Percentiles rank a stretch among this genome's conserved stretches.
Evolutionary conservation across 2,329 filamentous ascomycete species (phyloP).

Genomic region (Paracoccidioides lutzii): DNA sequence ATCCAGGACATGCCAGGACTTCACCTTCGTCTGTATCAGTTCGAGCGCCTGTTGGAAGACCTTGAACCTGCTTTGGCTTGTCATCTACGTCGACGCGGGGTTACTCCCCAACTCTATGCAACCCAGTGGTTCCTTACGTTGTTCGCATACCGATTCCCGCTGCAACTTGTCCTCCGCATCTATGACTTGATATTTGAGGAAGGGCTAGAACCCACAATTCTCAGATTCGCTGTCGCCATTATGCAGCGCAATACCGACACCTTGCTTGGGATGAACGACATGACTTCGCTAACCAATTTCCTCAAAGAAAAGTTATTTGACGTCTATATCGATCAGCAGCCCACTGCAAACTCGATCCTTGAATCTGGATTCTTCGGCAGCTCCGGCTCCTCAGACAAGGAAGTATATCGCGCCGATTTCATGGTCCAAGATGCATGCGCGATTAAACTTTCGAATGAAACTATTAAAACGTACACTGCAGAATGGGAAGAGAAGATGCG

Average conservation of each 20-base stretch:
- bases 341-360: constrained; percentile 80
- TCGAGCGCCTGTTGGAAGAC: constrained; percentile 87
- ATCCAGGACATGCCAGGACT: constrained; percentile 92
- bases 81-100: constrained; percentile 75
- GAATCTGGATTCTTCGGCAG: constrained; percentile 97
- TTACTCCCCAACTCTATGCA: constrained; percentile 84
- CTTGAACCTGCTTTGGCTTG: constrained; percentile 89
- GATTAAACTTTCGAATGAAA: constrained; percentile 70
- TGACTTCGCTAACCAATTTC: constrained; percentile 77
- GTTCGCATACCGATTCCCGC: constrained; percentile 94
- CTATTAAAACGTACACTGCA: constrained; percentile 62
- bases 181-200: constrained; percentile 93
- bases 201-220: constrained; percentile 71
- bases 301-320: constrained; percentile 92
- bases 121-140: constrained; percentile 98
- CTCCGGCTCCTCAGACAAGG: constrained; percentile 78
- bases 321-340: constrained; percentile 88
- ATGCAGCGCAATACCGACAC: constrained; percentile 86
- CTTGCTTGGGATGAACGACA: constrained; percentile 75
- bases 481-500: constrained; percentile 91
- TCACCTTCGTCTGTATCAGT: constrained; percentile 86
- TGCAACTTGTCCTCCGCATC: constrained; percentile 89
- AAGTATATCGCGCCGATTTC: constrained; percentile 87
- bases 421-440: constrained; percentile 87
- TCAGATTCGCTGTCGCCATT: constrained; percentile 86